phyloP scores from a whole-genome alignment of 2,329 filamentous ascomycete species.

The Cladosporium colombiae region DNA sequence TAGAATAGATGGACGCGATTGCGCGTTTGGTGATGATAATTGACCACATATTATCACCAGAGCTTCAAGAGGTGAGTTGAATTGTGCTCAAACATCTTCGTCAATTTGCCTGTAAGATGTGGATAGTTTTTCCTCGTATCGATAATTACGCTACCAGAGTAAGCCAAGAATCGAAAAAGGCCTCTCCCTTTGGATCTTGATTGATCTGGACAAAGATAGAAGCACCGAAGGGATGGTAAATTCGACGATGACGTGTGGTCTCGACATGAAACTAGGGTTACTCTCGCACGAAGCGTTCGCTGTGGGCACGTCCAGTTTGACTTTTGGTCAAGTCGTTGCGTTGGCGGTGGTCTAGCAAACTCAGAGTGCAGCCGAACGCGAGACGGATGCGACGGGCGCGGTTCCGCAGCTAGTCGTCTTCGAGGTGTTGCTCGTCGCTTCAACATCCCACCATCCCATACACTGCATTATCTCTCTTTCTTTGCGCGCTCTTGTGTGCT shows the following conservation, averaged over 20 bases:
- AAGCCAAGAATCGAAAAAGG: neutral
- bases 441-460: constrained; percentile 7
- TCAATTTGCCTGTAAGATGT: neutral
- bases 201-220: neutral
- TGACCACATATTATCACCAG: neutral
- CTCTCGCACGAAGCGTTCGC: neutral
- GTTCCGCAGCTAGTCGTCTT: constrained; percentile 4
- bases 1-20: constrained; percentile 1
- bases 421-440: constrained; percentile 2
- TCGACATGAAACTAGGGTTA: constrained; percentile 5
- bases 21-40: neutral
- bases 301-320: constrained; percentile 3
- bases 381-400: constrained; percentile 2
- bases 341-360: constrained; percentile 6
- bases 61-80: neutral
- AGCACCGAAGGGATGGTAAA: neutral
- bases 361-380: constrained; percentile 6
- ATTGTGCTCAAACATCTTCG: neutral
- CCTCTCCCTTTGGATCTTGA: neutral
- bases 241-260: constrained; percentile 8
- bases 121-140: neutral
- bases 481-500: neutral
- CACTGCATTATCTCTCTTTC: constrained; percentile 1
- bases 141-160: neutral
- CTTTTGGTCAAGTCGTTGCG: constrained; percentile 1